Evolutionary conservation across 2,329 filamentous ascomycete genomes (phyloP).

Genomic region (Hypoxylon sp.): DNA sequence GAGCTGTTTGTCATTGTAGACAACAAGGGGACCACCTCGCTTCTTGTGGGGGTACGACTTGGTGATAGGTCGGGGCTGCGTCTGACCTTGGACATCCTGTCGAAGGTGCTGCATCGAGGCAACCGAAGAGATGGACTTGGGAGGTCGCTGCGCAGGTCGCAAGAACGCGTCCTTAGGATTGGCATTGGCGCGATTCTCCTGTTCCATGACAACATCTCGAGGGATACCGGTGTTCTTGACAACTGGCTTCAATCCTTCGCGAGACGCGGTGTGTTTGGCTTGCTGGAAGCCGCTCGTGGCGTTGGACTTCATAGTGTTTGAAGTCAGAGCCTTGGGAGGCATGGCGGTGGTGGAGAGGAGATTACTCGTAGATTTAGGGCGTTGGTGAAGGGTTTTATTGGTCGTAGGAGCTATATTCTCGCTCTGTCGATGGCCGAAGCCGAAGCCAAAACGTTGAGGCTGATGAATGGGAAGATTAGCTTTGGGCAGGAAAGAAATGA

Average conservation of each 20-base stretch:
- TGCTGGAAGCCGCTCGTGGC: slow-evolving; percentile 84
- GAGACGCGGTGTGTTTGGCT: slow-evolving; percentile 49
- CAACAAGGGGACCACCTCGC: slow-evolving; percentile 35
- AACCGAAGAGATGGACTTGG: slow-evolving; percentile 47
- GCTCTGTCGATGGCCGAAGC: slow-evolving; percentile 62
- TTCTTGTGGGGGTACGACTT: slow-evolving; percentile 33
- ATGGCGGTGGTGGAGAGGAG: slow-evolving; percentile 60
- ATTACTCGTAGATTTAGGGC: slow-evolving; percentile 83
- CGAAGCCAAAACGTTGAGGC: slow-evolving; percentile 79
- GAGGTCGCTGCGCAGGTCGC: slow-evolving; percentile 57
- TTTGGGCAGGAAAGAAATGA: not conserved
- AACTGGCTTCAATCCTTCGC: slow-evolving; percentile 51
- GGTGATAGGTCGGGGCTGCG: slow-evolving; percentile 6
- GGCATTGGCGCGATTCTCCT: slow-evolving; percentile 60
- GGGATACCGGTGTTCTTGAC: slow-evolving; percentile 51
- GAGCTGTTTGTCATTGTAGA: slow-evolving; percentile 50
- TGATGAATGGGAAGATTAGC: slow-evolving; percentile 56
- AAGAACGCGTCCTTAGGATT: slow-evolving; percentile 56
- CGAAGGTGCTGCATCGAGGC: slow-evolving; percentile 44
- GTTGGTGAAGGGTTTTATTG: slow-evolving; percentile 78
- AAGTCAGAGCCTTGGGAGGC: slow-evolving; percentile 66
- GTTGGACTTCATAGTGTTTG: slow-evolving; percentile 79
- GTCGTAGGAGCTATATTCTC: slow-evolving; percentile 61
- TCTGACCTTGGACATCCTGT: slow-evolving; percentile 13
- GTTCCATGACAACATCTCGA: slow-evolving; percentile 53